Percentiles rank a stretch among this genome's conserved stretches.
These are phyloP conservation scores for Malassezia yamatoensis DNA, from an alignment of 1,284 basidiomycete genomes.

Conservation along the genomic window DNA sequence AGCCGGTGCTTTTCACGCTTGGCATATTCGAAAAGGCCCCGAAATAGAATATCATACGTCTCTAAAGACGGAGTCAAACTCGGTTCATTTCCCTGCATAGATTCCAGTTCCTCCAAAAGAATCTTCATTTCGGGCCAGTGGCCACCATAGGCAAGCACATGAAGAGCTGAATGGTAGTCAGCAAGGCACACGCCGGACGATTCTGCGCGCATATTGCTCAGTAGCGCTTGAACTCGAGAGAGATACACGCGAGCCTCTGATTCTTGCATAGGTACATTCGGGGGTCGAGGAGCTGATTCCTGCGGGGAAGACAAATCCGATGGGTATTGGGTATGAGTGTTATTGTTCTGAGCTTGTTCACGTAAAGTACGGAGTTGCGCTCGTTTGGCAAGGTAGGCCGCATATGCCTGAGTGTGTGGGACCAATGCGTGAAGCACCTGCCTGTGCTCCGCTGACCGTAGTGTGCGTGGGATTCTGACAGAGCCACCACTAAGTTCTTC, in stretches of 20 bases:
- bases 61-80: conserved; percentile 17
- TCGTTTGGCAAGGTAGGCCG: not conserved
- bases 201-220: conserved; percentile 3
- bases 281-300: conserved; percentile 3
- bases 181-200: not conserved
- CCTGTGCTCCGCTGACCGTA: conserved; percentile 6
- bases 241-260: not conserved
- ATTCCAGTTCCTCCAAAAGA: conserved; percentile 30
- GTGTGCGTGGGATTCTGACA: conserved; percentile 3
- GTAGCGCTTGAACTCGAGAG: conserved; percentile 3
- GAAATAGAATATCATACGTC: conserved; percentile 34
- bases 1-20: conserved; percentile 20
- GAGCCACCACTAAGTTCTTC: conserved; percentile 2
- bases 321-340: not conserved
- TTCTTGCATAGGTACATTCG: not conserved
- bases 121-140: conserved; percentile 28
- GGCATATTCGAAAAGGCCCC: conserved; percentile 31
- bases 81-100: conserved; percentile 4
- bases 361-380: not conserved
- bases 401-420: not conserved
- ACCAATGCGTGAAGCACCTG: conserved; percentile 11
- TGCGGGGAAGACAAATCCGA: conserved; percentile 13
- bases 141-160: conserved; percentile 26
- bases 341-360: not conserved
- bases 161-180: conserved; percentile 33